Base-by-base conservation (phyloP, 257 asterid genomes). In the Coffea eugenioides region DNA sequence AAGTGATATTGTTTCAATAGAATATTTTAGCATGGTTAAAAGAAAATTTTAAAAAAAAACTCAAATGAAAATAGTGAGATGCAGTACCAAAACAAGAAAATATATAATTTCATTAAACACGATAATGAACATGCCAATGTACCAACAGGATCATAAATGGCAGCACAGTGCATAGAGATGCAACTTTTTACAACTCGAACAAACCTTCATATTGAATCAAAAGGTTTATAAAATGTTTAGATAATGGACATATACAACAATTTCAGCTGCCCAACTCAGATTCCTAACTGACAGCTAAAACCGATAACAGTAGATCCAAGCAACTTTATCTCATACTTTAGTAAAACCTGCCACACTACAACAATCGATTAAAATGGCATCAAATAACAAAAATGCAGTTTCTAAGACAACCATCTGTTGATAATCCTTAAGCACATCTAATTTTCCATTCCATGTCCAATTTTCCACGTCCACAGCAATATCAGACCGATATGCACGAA, bases 321-420 rank as follows among this genome's bases (percentile, higher is more conserved):
- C 31, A 36, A 45, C 45, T 16, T 62, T 14, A 71, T 13, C 7
- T 36, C 43, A 79, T 18, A 8, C 25, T 15, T 21, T 27, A 45
- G 4, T 18, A 59, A 34, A 16, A 73, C 4, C 49, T 78, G 65
- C 76, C 27, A n/a, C 2, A 27, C 39, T 5, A 7, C 39, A 25
- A 7, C 39, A 25, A 34, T 64, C 57, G 52, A 39, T 39, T 23
- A 23, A 69, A 27, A 39, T n/a, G 15, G 41, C 43, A 68, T 14
- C 48, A 52, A 69, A 46, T 39, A 54, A 48, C 56, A 6, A 52
- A 69, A 77, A 43, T 54, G 69, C 59, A 78, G 46, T 5, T 77
- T 77, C 20, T 45, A 25, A 7, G 21, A 41, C 61, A 41, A 46
- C 3, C 6, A 31, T 65, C 12, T 27, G 39, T 0, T 5, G 13